Base-by-base conservation (phyloP, 345 rosid species). In the Lepidium didymum region DNA sequence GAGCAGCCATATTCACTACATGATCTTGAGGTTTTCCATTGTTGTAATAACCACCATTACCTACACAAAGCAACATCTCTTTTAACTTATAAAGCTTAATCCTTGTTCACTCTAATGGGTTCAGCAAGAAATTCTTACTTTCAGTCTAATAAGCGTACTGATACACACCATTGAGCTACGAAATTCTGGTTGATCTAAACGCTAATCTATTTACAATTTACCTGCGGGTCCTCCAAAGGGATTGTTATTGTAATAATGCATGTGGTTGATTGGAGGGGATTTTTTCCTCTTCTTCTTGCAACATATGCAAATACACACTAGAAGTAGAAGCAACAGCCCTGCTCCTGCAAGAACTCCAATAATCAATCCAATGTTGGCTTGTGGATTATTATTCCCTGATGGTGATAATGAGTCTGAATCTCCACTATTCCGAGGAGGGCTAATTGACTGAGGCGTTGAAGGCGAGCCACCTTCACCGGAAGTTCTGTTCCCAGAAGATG, bases 341-440 rank as follows among this genome's bases (percentile, higher is more conserved):
- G 77, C 76, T 45, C 85, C 85, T 11, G 12, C 62, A 10, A 73
- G 74, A 13, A 73, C 76, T 64, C 85, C 85, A 15, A 84, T 62
- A 15, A 79, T 56, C 64, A 69, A 12, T 7, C 65, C 77, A 57
- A 49, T 14, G 56, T 58, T 54, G 44, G 46, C 37, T 42, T 15
- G 76, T 12, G 68, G 68, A 8, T 34, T 44, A 36, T 45, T 12
- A 8, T 27, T 42, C 11, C 68, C 63, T 59, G 62, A 23, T 10
- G 50, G 11, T 12, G 8, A 18, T 18, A 61, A 36, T 38, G 69
- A 21, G 43, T 62, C 67, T 56, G 67, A 50, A 25, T 13, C 72
- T 69, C 67, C 71, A 50, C 57, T 18, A 51, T 21, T 51, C 43
- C 65, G 67, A 29, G 83, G 81, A 49, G 79, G 83, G 51, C 78